Conservation (phyloP, 768 basidiomycete species). For the Podaxis sp. region DNA sequence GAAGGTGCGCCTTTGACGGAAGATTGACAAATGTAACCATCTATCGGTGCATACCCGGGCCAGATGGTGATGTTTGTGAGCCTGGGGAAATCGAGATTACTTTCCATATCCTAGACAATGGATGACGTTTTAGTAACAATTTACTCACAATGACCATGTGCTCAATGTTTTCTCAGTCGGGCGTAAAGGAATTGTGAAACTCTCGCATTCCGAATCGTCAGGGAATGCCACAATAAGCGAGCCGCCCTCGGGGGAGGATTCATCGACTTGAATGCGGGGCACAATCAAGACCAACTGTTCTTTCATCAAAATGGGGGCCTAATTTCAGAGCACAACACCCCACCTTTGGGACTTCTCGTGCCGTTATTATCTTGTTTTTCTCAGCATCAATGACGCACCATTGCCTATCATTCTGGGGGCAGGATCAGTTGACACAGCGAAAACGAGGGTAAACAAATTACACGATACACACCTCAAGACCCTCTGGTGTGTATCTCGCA, state of each 20-base stretch:
- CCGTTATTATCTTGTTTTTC: slow-evolving; percentile 59
- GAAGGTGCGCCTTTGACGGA: slow-evolving; percentile 31
- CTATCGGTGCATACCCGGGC: slow-evolving; percentile 40
- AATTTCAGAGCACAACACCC: slow-evolving; percentile 7
- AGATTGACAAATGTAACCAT: slow-evolving; percentile 67
- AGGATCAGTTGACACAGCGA: slow-evolving; percentile 8
- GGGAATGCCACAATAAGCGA: slow-evolving; percentile 60
- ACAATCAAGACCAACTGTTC: slow-evolving; percentile 66
- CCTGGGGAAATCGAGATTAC: slow-evolving; percentile 30
- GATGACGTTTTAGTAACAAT: not conserved
- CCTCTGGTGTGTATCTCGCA: slow-evolving; percentile 57
- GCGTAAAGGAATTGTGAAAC: slow-evolving; percentile 58
- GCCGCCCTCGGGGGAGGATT: slow-evolving; percentile 44
- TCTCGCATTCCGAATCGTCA: slow-evolving; percentile 51
- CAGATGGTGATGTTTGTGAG: slow-evolving; percentile 55
- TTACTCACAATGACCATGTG: slow-evolving; percentile 58
- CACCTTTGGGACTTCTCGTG: slow-evolving; percentile 64
- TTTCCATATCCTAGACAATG: not conserved
- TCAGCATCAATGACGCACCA: slow-evolving; percentile 68
- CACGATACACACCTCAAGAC: slow-evolving; percentile 55
- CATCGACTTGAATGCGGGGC: slow-evolving; percentile 51
- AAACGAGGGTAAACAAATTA: not conserved
- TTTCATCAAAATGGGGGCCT: not conserved
- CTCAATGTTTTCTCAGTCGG: slow-evolving; percentile 49
- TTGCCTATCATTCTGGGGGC: slow-evolving; percentile 64